These are phyloP conservation scores for Metarhizium anisopliae DNA, from an alignment of 2,329 filamentous ascomycete species.

Conservation along the genomic window DNA sequence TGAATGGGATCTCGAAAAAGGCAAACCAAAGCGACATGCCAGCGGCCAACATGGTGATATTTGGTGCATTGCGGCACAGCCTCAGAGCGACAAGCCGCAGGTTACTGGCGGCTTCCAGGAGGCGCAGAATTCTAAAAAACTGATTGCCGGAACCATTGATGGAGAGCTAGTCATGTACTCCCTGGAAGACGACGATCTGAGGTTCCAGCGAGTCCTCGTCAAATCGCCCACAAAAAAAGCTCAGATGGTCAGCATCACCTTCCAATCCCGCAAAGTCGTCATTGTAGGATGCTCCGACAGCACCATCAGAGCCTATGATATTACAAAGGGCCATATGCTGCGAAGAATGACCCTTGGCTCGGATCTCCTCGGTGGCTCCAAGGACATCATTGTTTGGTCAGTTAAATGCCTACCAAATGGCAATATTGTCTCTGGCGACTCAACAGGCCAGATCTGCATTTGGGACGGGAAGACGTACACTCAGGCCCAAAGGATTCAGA, in stretches of 20 bases:
- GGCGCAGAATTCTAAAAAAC: slow-evolving; percentile 40
- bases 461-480: slow-evolving; percentile 93
- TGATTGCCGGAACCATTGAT: slow-evolving; percentile 84
- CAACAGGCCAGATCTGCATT: slow-evolving; percentile 83
- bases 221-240: slow-evolving; percentile 75
- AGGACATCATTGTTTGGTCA: slow-evolving; percentile 86
- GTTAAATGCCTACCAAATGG: slow-evolving; percentile 81
- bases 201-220: slow-evolving; percentile 67
- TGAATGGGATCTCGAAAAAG: slow-evolving; percentile 85
- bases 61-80: slow-evolving; percentile 91
- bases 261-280: slow-evolving; percentile 73
- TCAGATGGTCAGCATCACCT: slow-evolving; percentile 83
- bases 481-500: slow-evolving; percentile 73
- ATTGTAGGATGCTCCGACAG: slow-evolving; percentile 95
- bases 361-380: slow-evolving; percentile 66
- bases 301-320: slow-evolving; percentile 85
- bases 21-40: slow-evolving; percentile 68
- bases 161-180: slow-evolving; percentile 82
- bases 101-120: slow-evolving; percentile 10
- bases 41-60: slow-evolving; percentile 93
- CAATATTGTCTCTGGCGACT: slow-evolving; percentile 90
- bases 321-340: slow-evolving; percentile 65
- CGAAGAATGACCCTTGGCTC: slow-evolving; percentile 80
- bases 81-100: slow-evolving; percentile 26
- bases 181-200: slow-evolving; percentile 74